Evolutionary conservation across 768 basidiomycete genomes (phyloP), one percentile per base, ranked within the genome.

Genomic region (Psilocybe sp.): DNA sequence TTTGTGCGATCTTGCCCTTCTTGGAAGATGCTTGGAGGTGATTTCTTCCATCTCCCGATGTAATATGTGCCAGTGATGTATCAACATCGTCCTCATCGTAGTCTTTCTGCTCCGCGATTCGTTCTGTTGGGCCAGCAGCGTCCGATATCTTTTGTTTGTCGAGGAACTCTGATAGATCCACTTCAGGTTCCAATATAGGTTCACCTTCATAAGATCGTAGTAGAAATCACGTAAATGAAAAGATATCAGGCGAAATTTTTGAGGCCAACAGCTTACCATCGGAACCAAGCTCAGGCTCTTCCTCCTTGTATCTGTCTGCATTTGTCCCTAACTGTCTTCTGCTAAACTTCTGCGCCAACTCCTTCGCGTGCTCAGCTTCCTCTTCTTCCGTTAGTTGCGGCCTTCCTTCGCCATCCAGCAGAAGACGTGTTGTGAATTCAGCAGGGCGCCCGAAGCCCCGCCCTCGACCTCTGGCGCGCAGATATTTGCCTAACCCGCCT

Each of bases 401-500:
- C 6, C 57, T 58, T 13, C 64, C 62, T 62, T 89, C 88, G 13
- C 71, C 84, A 52, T 85, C 84, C 3, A 89, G 71, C 6, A 83
- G 43, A 7, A 87, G 69, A 5, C 84, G 80, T 58, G 75, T 69
- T n/a, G 66, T 60, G 63, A 87, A 89, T 57, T 80, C 82, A 45
- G 87, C 85, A 4, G 82, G 81, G 34, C 85, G 81, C 1, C 85
- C 84, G 9, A 50, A 56, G 0, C 84, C 77, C 20, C 77, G 70
- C 4, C 84, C 83, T 38, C 84, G 69, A 3, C 88, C 88, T 3
- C 84, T 69, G 10, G 88, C 85, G 20, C 87, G 81, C 15, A 89
- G 73, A 59, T 85, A 86, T 67, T 89, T 90, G 0, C 87, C 87
- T 3, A 82, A 68, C 2, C 86, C 85, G 1, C 87, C 87, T 46